A percentile compares a stretch with the other conserved stretches of the same genome.
These are phyloP conservation scores for Licmophora abbreviata DNA, from an alignment of 108 stramenopile species.

Conservation along the genomic window DNA sequence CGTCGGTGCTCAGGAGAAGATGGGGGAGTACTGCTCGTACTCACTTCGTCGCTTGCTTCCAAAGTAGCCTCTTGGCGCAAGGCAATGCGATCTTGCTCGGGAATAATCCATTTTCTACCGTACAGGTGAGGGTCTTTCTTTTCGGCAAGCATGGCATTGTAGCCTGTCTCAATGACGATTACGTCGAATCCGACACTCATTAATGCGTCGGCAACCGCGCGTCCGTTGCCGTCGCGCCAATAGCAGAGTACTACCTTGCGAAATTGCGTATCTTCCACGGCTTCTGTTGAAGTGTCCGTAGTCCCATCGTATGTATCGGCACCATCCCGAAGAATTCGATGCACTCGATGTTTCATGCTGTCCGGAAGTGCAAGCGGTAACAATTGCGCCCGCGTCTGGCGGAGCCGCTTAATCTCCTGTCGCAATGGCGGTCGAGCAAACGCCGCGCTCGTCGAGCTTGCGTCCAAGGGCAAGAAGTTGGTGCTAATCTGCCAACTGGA, in stretches of 20 bases:
- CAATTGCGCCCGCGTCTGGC: too few species aligned
- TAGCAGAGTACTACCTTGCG: constrained; percentile 27
- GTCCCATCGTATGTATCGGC: neutral
- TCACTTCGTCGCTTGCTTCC: too few species aligned
- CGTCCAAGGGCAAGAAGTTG: constrained; percentile 13
- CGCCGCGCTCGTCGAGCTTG: constrained; percentile 2
- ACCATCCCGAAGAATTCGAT: neutral
- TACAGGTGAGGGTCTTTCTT: constrained; percentile 9
- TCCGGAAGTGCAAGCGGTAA: too few species aligned
- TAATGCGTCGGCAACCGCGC: constrained; percentile 8
- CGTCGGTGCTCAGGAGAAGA: too few species aligned
- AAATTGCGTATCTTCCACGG: neutral
- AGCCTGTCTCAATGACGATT: constrained; percentile 18
- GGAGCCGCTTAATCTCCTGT: constrained; percentile 10
- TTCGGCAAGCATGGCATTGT: constrained; percentile 7
- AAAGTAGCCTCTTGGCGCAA: too few species aligned
- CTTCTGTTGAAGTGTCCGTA: neutral
- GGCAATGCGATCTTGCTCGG: constrained; percentile 1
- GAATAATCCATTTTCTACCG: constrained; percentile 15
- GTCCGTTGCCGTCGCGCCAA: constrained; percentile 25
- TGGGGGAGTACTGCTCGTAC: too few species aligned
- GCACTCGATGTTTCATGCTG: neutral
- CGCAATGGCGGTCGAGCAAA: constrained; percentile 16
- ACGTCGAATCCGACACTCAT: constrained; percentile 19
- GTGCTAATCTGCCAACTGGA: constrained; percentile 24